phyloP scores from a whole-genome alignment of 148 eudicot genomes.

The Polygonum maritimum region DNA sequence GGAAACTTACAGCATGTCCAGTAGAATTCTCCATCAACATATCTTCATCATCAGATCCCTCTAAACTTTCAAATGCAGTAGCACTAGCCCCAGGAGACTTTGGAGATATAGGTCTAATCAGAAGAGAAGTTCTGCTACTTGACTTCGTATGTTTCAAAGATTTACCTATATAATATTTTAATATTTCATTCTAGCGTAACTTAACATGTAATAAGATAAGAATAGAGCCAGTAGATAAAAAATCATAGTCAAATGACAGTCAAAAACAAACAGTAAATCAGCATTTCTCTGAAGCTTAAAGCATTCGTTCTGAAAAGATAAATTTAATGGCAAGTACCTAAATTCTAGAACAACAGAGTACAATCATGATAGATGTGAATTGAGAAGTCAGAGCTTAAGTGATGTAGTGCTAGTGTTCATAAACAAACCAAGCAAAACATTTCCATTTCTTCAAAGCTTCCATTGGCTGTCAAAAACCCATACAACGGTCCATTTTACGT shows the following conservation, averaged over 20 bases:
- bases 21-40: conserved; percentile 46
- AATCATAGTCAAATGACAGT: background rate
- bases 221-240: background rate
- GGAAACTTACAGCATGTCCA: conserved; percentile 66
- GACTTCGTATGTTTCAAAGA: conserved; percentile 40
- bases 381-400: background rate
- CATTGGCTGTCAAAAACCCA: background rate
- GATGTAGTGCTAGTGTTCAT: background rate
- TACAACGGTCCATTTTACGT: background rate
- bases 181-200: background rate
- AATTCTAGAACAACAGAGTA: background rate
- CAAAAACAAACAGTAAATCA: background rate
- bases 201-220: background rate
- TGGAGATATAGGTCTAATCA: conserved; percentile 81
- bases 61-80: conserved; percentile 91
- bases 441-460: background rate
- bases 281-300: background rate
- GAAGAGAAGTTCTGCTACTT: conserved; percentile 43
- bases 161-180: conserved; percentile 34
- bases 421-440: background rate
- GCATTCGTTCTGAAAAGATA: background rate
- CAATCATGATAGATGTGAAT: background rate
- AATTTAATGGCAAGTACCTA: background rate
- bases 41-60: conserved; percentile 95
- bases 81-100: conserved; percentile 85